A percentile compares a stretch with the other conserved stretches of the same genome.
phyloP scores from a whole-genome alignment of 2,329 filamentous ascomycete species.

The Allantophomopsis lycopodina region DNA sequence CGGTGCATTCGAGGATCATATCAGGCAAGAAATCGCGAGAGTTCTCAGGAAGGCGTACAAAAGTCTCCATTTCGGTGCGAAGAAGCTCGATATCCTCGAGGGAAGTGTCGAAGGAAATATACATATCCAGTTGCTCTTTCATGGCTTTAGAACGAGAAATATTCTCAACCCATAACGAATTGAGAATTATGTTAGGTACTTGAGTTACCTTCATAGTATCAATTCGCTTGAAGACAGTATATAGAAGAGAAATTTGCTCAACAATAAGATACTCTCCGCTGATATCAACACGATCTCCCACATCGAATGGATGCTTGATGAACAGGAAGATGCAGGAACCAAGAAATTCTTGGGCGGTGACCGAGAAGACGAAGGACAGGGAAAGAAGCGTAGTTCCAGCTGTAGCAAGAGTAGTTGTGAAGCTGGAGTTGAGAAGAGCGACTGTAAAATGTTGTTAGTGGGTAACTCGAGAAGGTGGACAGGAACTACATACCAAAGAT shows the following conservation, averaged over 20 bases:
- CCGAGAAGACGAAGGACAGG: slow-evolving; percentile 91
- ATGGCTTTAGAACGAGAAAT: slow-evolving; percentile 82
- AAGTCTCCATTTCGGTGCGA: slow-evolving; percentile 70
- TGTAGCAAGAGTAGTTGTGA: slow-evolving; percentile 74
- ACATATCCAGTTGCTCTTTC: slow-evolving; percentile 68
- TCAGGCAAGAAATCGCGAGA: slow-evolving; percentile 82
- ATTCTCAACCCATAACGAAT: slow-evolving; percentile 92
- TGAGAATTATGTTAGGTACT: slow-evolving; percentile 77
- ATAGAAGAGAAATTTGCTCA: slow-evolving; percentile 87
- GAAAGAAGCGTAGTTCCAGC: slow-evolving; percentile 87
- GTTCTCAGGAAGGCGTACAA: slow-evolving; percentile 76
- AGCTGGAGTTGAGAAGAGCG: slow-evolving; percentile 77
- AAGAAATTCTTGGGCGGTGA: slow-evolving; percentile 87
- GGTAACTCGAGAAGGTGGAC: slow-evolving; percentile 9
- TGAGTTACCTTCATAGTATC: slow-evolving; percentile 65
- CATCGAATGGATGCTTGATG: slow-evolving; percentile 95
- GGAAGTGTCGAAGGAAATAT: slow-evolving; percentile 71
- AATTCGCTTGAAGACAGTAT: slow-evolving; percentile 80
- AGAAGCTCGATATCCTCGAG: slow-evolving; percentile 85
- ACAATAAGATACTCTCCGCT: slow-evolving; percentile 58
- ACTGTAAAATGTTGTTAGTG: slow-evolving; percentile 31
- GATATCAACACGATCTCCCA: slow-evolving; percentile 87
- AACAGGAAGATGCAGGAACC: slow-evolving; percentile 98
- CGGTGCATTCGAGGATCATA: slow-evolving; percentile 61
- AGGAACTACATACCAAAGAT: slow-evolving; percentile 51